phyloP scores from a whole-genome alignment of 495 filamentous ascomycete genomes.

The Cercophora sp. region DNA sequence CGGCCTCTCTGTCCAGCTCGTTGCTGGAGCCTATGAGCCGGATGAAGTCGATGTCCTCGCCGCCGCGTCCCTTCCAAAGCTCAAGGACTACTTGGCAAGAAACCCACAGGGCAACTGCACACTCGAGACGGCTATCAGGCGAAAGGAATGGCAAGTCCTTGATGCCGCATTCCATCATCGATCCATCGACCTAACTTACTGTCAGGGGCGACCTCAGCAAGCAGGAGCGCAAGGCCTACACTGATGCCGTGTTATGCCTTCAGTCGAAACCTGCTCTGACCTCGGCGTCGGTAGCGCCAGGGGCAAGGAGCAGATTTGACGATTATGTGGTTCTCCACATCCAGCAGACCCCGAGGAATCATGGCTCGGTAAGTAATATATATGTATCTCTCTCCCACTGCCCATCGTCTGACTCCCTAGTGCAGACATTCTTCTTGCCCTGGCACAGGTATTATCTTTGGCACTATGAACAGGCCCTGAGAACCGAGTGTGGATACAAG shows the following conservation, averaged over 20 bases:
- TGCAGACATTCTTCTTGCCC: conserved; percentile 53
- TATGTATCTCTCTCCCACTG: not conserved
- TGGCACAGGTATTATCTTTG: conserved; percentile 68
- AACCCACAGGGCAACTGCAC: conserved; percentile 24
- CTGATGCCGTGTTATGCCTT: conserved; percentile 61
- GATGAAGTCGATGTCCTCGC: conserved; percentile 21
- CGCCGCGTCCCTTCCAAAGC: conserved; percentile 10
- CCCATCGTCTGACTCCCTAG: not conserved
- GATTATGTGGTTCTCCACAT: conserved; percentile 68
- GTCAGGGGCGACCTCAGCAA: conserved; percentile 46
- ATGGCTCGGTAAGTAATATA: conserved; percentile 42
- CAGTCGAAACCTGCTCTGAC: conserved; percentile 46
- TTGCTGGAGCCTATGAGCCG: conserved; percentile 6
- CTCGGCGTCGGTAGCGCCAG: conserved; percentile 24
- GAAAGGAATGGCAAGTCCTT: conserved; percentile 22
- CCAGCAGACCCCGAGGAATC: conserved; percentile 56
- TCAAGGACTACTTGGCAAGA: conserved; percentile 23
- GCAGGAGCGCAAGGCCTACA: conserved; percentile 54
- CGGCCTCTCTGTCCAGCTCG: not conserved
- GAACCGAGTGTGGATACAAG: conserved; percentile 64
- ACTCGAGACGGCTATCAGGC: conserved; percentile 16
- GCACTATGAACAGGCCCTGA: conserved; percentile 60
- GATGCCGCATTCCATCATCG: not conserved
- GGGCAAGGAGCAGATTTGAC: conserved; percentile 48
- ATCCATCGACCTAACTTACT: not conserved